A percentile compares a stretch with the other conserved stretches of the same genome.
Evolutionary conservation across 73 alveolate species (phyloP).

Genomic region (Uronychia binucleata): DNA sequence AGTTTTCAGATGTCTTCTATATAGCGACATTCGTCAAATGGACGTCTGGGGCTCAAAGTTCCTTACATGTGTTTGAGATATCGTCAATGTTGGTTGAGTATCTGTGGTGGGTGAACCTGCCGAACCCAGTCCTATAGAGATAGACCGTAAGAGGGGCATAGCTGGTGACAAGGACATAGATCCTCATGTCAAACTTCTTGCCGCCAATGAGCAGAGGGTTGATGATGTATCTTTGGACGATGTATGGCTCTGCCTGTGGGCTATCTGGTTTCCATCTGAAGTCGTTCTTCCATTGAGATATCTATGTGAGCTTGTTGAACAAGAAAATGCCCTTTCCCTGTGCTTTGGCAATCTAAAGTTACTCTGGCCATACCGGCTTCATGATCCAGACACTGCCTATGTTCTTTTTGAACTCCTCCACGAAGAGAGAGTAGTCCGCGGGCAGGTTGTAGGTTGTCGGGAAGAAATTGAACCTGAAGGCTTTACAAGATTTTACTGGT

Average conservation of each 20-base stretch:
- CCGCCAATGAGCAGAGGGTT: slow-evolving; percentile 99
- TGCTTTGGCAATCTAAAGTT: slow-evolving; percentile 79
- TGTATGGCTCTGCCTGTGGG: slow-evolving; percentile 94
- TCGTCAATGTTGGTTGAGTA: slow-evolving; percentile 94
- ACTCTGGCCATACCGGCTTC: slow-evolving; percentile 89
- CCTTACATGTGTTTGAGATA: slow-evolving; percentile 75
- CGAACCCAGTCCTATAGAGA: slow-evolving; percentile 97
- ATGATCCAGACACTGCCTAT: slow-evolving; percentile 98
- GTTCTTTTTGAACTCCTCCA: slow-evolving; percentile 98
- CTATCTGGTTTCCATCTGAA: slow-evolving; percentile 97
- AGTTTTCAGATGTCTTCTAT: slow-evolving; percentile 92
- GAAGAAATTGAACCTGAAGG: slow-evolving; percentile 78
- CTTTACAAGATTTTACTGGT: slow-evolving; percentile 19
- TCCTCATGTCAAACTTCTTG: slow-evolving; percentile 99
- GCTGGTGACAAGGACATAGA: slow-evolving; percentile 96
- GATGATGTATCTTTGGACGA: slow-evolving; percentile 94
- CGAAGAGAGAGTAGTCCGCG: slow-evolving; percentile 98
- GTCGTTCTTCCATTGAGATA: slow-evolving; percentile 95
- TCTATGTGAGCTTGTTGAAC: slow-evolving; percentile 93
- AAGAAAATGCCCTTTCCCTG: slow-evolving; percentile 99
- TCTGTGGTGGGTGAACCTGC: slow-evolving; percentile 96
- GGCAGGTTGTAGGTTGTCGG: slow-evolving; percentile 98
- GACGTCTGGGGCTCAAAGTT: slow-evolving; percentile 38
- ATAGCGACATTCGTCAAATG: slow-evolving; percentile 99
- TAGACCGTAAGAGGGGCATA: slow-evolving; percentile 98